Evolutionary conservation across 345 rosid genomes (phyloP), one percentile per base, ranked within the genome.

Genomic region (Clarkia xantiana): DNA sequence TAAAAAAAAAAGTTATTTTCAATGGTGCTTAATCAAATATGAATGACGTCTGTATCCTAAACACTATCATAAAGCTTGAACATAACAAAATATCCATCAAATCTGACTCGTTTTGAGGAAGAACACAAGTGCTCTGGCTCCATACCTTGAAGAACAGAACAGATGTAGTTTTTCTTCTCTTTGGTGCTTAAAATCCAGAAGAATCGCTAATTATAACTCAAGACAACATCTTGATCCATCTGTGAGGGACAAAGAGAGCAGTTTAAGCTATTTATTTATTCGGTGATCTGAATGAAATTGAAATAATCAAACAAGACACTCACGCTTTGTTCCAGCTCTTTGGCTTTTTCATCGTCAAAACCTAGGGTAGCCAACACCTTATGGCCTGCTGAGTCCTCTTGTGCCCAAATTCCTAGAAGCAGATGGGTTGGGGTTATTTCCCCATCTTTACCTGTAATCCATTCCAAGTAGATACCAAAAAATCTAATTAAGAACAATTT

Each of bases 381-480:
- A 68, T 70, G 89, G 63, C 81, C 95, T 48, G 95, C 97, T 19
- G 97, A 86, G 14, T 77, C 78, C 55, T 62, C 64, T 54, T 90
- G 81, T 25, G 80, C 71, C 95, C 97, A 90, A 52, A 79, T 63
- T 46, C 97, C 94, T 38, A 83, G 75, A 49, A 90, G 78, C 70
- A 86, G 43, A 70, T 82, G 75, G 0, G 76, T 65, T 1, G 95
- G 62, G 44, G 94, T 86, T 58, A 90, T 72, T 65, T 86, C 95
- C 50, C 91, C 97, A 62, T 58, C 59, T 23, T 77, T 76, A 51
- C 75, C 97, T 90, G 83, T 62, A 66, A 29, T 51, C 19, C n/a
- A 14, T 11, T 18, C 18, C n/a, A 14, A 20, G 8, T 10, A 29
- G 36, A 29, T 5, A 29, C 6, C 1, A 5, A 29, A 1, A 29